Conservation (phyloP, 139 green algal genomes). For the Chlorokybus atmophyticus region DNA sequence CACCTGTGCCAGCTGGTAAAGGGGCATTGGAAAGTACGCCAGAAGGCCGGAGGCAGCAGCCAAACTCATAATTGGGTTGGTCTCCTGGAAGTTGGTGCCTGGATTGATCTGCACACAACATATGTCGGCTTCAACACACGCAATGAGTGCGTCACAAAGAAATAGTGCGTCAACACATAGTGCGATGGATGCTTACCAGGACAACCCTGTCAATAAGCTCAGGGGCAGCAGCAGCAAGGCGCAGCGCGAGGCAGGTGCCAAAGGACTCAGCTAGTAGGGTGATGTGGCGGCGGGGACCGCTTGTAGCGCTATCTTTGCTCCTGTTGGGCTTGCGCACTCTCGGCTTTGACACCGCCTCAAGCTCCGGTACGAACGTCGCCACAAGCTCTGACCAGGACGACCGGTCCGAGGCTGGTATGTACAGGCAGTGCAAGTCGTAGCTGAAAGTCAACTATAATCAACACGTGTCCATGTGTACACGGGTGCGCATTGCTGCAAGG, state of each 20-base stretch:
- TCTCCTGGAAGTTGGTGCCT: constrained; percentile 30
- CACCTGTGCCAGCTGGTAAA: too few species aligned
- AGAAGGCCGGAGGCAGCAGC: constrained; percentile 50
- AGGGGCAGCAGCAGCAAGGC: constrained; percentile 34
- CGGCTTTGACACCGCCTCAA: too few species aligned
- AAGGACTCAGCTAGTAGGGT: constrained; percentile 59
- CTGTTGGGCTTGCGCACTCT: too few species aligned
- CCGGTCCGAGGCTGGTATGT: constrained; percentile 8
- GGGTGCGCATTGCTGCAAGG: too few species aligned
- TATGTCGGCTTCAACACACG: too few species aligned
- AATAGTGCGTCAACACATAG: too few species aligned
- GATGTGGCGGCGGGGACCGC: constrained; percentile 12
- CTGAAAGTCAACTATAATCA: too few species aligned
- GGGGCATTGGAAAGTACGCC: constrained; percentile 53
- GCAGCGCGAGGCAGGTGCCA: constrained; percentile 47
- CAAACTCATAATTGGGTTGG: constrained; percentile 30
- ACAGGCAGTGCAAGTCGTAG: constrained; percentile 11
- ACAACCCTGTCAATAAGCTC: constrained; percentile 43
- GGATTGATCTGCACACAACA: constrained; percentile 40
- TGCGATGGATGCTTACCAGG: too few species aligned
- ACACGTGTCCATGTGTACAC: too few species aligned
- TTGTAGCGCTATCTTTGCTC: too few species aligned
- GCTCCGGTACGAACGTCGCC: not conserved
- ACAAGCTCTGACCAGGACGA: constrained; percentile 17
- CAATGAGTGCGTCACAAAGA: too few species aligned